These are phyloP conservation scores for Phytophthora podocarpi DNA, from an alignment of 352 stramenopile species.

Conservation along the genomic window DNA sequence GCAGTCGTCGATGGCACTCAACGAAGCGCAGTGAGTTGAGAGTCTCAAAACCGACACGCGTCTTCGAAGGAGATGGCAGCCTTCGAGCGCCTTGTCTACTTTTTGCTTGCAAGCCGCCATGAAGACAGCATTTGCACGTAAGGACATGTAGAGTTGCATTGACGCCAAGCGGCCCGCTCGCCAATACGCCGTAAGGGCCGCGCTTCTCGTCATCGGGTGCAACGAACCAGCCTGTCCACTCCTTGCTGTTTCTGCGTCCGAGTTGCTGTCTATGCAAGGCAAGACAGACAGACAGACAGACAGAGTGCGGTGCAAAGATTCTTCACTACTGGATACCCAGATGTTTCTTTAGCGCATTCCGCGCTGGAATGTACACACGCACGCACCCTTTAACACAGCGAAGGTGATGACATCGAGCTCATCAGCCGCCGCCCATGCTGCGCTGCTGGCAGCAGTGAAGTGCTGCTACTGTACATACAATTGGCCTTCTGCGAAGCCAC, in stretches of 20 bases:
- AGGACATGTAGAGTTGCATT: neutral
- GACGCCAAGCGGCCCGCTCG: neutral
- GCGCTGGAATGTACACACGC: slow-evolving; percentile 14
- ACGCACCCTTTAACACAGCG: neutral
- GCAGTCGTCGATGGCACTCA: neutral
- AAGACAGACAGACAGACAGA: too few species aligned
- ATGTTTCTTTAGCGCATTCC: slow-evolving; percentile 29
- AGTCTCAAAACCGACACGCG: slow-evolving; percentile 14
- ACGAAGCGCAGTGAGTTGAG: too few species aligned
- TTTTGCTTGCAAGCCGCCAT: neutral
- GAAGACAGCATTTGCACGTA: too few species aligned
- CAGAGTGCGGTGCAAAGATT: slow-evolving; percentile 24
- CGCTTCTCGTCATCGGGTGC: slow-evolving; percentile 7
- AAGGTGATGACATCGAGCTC: slow-evolving; percentile 10
- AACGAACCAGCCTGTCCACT: slow-evolving; percentile 18
- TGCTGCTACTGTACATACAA: slow-evolving; percentile 5
- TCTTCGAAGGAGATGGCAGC: slow-evolving; percentile 1
- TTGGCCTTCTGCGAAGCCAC: slow-evolving; percentile 22
- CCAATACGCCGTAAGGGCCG: slow-evolving; percentile 5
- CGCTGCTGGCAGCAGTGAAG: slow-evolving; percentile 3
- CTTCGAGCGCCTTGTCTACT: neutral
- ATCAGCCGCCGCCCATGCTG: slow-evolving; percentile 2
- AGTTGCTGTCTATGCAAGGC: slow-evolving; percentile 11
- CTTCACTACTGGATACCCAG: slow-evolving; percentile 11
- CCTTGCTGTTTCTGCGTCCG: slow-evolving; percentile 12